Percentiles rank a stretch among this genome's conserved stretches.
These are phyloP conservation scores for Toxoplasma gondii DNA, from an alignment of 169 alveolate genomes.

Conservation along the genomic window DNA sequence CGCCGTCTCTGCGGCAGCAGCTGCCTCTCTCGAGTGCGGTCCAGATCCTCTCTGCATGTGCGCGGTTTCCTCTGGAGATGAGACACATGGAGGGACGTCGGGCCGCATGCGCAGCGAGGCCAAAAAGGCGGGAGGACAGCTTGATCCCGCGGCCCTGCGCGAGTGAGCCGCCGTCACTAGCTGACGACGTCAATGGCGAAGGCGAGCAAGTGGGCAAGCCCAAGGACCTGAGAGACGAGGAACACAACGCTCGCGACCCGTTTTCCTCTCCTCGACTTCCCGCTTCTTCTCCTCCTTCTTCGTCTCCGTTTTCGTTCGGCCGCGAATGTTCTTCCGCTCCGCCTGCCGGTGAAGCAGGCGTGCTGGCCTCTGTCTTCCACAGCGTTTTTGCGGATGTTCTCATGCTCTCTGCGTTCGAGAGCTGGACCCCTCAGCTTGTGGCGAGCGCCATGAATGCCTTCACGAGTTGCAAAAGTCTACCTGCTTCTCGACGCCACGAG, in stretches of 20 bases:
- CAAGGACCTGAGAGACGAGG: no score
- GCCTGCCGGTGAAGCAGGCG: neutral
- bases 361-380: neutral
- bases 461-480: neutral
- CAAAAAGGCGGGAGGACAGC: no score
- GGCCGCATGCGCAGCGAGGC: no score
- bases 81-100: neutral
- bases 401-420: neutral
- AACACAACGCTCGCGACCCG: no score
- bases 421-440: slow-evolving; percentile 29
- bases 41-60: slow-evolving; percentile 20
- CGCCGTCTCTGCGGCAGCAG: neutral
- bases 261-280: no score
- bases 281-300: neutral
- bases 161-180: no score
- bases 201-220: no score
- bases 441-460: slow-evolving; percentile 41
- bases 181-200: no score
- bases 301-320: neutral
- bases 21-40: slow-evolving; percentile 34
- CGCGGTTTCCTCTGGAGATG: neutral
- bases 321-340: neutral
- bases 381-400: neutral
- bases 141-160: no score
- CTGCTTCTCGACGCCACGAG: neutral